Evolutionary conservation across 1,284 basidiomycete genomes (phyloP).

Genomic region (Leccinum huronense): DNA sequence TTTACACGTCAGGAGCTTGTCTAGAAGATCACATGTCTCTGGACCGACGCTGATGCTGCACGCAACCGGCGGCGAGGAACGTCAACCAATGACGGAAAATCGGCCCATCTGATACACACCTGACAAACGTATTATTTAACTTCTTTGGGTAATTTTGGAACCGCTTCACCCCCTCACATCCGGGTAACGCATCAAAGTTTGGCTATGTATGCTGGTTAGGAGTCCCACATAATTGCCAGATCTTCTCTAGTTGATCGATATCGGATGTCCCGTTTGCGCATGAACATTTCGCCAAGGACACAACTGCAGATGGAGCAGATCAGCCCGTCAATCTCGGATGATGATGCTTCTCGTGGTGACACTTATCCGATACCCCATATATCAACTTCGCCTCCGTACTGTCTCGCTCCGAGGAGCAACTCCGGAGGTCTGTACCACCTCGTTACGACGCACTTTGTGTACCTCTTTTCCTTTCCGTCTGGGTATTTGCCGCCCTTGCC

Average conservation of each 20-base stretch:
- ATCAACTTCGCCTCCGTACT: constrained; percentile 94
- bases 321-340: not conserved
- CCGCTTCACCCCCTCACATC: constrained; percentile 75
- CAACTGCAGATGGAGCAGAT: constrained; percentile 51
- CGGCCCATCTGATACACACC: constrained; percentile 40
- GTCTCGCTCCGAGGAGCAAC: constrained; percentile 82
- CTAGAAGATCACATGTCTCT: constrained; percentile 88
- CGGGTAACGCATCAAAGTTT: constrained; percentile 74
- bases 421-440: constrained; percentile 98
- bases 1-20: constrained; percentile 88
- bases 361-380: constrained; percentile 96
- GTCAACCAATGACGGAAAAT: constrained; percentile 12
- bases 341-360: constrained; percentile 27
- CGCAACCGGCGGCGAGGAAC: constrained; percentile 4
- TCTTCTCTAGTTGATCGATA: constrained; percentile 87
- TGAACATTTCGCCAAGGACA: constrained; percentile 96
- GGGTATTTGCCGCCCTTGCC: constrained; percentile 42
- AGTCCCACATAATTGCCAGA: constrained; percentile 86
- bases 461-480: constrained; percentile 62
- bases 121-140: constrained; percentile 57
- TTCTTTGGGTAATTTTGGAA: constrained; percentile 53
- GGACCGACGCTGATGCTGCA: constrained; percentile 48
- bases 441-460: constrained; percentile 99
- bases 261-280: constrained; percentile 83
- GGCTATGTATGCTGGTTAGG: constrained; percentile 84